Evolutionary conservation across 306 rosid genomes (phyloP).

Genomic region (Acacia melanoxylon): DNA sequence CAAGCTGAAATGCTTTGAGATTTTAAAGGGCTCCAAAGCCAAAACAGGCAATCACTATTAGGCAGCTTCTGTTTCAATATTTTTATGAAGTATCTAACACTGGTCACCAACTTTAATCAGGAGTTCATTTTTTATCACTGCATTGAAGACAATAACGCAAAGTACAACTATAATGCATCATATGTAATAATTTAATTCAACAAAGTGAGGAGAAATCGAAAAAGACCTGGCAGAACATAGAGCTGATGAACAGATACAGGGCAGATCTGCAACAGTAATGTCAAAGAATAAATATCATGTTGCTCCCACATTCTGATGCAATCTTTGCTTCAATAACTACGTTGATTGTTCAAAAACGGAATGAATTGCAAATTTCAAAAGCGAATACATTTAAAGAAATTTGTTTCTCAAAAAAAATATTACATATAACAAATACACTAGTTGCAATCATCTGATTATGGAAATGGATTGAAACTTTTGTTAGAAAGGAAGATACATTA

Average conservation of each 20-base stretch:
- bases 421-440: not conserved
- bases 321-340: not conserved
- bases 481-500: not conserved
- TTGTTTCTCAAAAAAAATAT: not conserved
- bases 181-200: constrained; percentile 7
- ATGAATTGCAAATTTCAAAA: not conserved
- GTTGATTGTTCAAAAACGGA: not conserved
- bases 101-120: constrained; percentile 1
- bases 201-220: constrained; percentile 24
- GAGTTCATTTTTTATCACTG: not conserved
- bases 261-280: constrained; percentile 56
- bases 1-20: not conserved
- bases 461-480: not conserved
- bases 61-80: not conserved
- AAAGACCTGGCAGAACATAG: constrained; percentile 52
- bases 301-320: not conserved
- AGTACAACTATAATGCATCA: not conserved
- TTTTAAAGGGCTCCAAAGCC: constrained; percentile 10
- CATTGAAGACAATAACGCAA: not conserved
- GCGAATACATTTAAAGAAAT: not conserved
- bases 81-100: not conserved
- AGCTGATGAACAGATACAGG: constrained; percentile 50
- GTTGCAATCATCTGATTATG: not conserved
- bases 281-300: constrained; percentile 20
- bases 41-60: constrained; percentile 3